Conservation (phyloP, 345 rosid species). For the Turritis glabra region DNA sequence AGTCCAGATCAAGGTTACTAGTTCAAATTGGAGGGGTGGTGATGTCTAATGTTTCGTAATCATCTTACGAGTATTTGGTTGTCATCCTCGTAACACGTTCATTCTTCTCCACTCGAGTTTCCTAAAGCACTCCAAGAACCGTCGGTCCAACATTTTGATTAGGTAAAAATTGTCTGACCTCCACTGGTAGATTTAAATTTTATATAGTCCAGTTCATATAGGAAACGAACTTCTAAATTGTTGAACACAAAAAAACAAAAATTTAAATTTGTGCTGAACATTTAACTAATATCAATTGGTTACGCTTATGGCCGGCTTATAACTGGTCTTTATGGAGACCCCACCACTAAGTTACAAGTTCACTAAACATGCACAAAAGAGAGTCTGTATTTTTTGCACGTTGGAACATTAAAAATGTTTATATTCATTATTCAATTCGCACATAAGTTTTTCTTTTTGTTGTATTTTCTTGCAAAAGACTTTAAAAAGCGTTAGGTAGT, state of each 20-base stretch:
- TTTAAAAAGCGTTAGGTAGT: conserved; percentile 2
- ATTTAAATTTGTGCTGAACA: not conserved
- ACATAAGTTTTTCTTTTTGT: not conserved
- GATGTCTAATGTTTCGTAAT: not conserved
- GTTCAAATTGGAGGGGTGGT: not conserved
- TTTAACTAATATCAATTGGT: not conserved
- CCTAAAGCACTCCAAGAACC: not conserved
- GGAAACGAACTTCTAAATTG: not conserved
- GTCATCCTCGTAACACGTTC: not conserved
- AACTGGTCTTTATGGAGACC: not conserved
- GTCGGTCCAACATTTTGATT: too few species aligned
- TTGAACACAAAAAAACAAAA: too few species aligned
- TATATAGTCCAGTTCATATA: too few species aligned
- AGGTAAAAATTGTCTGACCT: too few species aligned
- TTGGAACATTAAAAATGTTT: not conserved
- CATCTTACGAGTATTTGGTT: not conserved
- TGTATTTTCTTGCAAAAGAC: not conserved
- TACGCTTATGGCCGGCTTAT: not conserved
- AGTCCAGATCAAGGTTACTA: not conserved
- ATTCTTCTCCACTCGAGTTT: not conserved
- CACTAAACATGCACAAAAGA: not conserved
- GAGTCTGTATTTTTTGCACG: not conserved
- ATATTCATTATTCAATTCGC: not conserved
- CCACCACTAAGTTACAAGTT: conserved; percentile 6
- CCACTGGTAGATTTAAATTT: too few species aligned